Evolutionary conservation across 2,329 filamentous ascomycete genomes (phyloP), one percentile per base, ranked within the genome.

Genomic region (Dactylellina sp.): DNA sequence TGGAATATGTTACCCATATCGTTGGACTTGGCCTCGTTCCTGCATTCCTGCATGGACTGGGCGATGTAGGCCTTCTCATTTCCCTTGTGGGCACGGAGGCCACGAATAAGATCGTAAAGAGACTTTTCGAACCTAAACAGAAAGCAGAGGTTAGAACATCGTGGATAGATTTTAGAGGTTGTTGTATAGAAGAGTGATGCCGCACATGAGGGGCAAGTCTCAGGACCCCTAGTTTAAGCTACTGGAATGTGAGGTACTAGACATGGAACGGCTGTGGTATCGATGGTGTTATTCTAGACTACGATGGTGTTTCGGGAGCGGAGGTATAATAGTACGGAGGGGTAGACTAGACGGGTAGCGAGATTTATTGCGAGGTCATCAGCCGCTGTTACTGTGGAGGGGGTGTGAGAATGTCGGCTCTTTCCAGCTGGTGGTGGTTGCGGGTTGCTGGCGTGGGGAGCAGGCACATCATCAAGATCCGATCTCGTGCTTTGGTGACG

Each of bases 91-190:
- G 94, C 95, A 77, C 95, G 90, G 80, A 99, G 85, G 79, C 95
- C 95, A 82, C 93, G 88, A 79, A 99, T 99, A 85, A 99, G 93
- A 88, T 98, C 94, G 83, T 97, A 97, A 18, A 99, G 88, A 44
- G 95, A 97, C 83, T 99, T 99, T 83, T 99, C 95, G 84, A 99
- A 99, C 95, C 93, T 98, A 39, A n/a, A 9, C 7, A n/a, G 20
- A 46, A 12, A 68, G 44, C 0, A 14, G 32, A 6, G 6, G 12
- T 40, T 16, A 40, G 37, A 40, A 40, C 12, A 14, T 16, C 11
- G 2, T 28, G 37, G 16, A 5, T 39, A 28, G 12, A 24, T 61
- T 37, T 32, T 32, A 4, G 28, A 32, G 40, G 52, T 42, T 16
- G 18, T 42, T 11, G 39, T 39, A 32, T 35, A 16, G 1, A 39